Base-by-base conservation (phyloP, 257 asterid genomes). In the Salvia splendens region DNA sequence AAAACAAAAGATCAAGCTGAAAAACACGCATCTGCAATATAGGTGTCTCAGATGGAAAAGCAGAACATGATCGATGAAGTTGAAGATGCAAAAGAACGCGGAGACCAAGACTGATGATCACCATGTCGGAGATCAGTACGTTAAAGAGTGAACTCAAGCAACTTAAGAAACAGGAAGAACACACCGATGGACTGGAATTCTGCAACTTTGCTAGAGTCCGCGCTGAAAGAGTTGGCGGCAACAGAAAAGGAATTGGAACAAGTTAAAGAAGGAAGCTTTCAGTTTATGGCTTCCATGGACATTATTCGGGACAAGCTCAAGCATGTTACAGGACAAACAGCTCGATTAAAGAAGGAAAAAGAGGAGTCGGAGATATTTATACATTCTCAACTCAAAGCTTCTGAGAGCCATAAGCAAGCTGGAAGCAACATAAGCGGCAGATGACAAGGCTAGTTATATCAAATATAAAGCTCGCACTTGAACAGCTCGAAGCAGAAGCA, bases 211-310 rank as follows among this genome's bases (percentile, higher is more conserved):
- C 69, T 87, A 12, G 67, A 73, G 49, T 78, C 86, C 0, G 58
- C 81, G 59, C 63, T 73, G 64, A 55, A 75, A 71, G 95, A 88
- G 66, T 55, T 88, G 73, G 90, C 82, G 71, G 82, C 71, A 41
- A 68, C 82, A 12, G 85, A 78, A 77, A 70, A 74, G 51, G 88
- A 86, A 74, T 12, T 90, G 66, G 78, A 79, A 45, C 70, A 81
- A 12, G 63, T 76, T 48, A 79, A 66, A 78, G 86, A 81, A 50
- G 93, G 78, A 57, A 61, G 91, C 60, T 82, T 88, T 60, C 90
- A 83, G 75, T 81, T 85, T 64, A 88, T 93, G 97, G 82, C 86
- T 56, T 90, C 97, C 14, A 86, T 90, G 88, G 95, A 86, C 55
- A 64, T 77, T n/a, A 68, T 78, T 15, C 73, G 95, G 71, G 74